Evolutionary conservation across 1,284 basidiomycete genomes (phyloP), one percentile per base, ranked within the genome.

Genomic region (Ganoderma lucidum): DNA sequence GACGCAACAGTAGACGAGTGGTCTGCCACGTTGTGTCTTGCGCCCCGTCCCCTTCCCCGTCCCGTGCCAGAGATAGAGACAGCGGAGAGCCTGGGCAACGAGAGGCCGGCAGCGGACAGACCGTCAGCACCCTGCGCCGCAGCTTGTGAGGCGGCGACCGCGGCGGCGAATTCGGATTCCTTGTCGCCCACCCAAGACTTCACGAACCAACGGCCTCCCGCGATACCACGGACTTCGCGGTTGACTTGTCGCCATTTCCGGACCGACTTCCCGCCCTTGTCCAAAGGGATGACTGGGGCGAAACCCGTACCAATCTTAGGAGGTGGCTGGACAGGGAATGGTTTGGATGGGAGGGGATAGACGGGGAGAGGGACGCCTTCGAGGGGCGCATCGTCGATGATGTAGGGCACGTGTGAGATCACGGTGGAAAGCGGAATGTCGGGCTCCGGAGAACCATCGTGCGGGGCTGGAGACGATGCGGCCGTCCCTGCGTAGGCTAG

Each of bases 141-240:
- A 12, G 75, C 75, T 14, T 73, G 71, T 0, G 76, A 71, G 2
- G 74, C 76, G 19, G 84, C 66, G 3, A 78, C 73, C 0, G 78
- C 78, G 2, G 72, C 66, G 1, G 82, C 85, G 67, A 85, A 89
- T 69, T 90, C 87, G 15, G 91, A 93, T 56, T 92, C 90, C 78
- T 92, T 93, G 69, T 90, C 89, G n/a, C 92, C 93, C 15, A 92
- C 90, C 92, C 92, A 94, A 15, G 90, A 82, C 37, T 85, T 86
- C 9, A 88, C 81, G 74, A 93, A 90, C 93, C 93, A 94, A 37
- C 92, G 86, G 2, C 92, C 92, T 15, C 92, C 92, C 41, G 89
- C 93, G 65, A 94, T 93, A 10, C 92, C 93, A 55, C 91, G 84
- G 61, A 94, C 88, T 78, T 94, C 93, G 62, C 93, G 87, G 68